Evolutionary conservation across 108 stramenopile species (phyloP).

Genomic region (Cyclotella sp.): DNA sequence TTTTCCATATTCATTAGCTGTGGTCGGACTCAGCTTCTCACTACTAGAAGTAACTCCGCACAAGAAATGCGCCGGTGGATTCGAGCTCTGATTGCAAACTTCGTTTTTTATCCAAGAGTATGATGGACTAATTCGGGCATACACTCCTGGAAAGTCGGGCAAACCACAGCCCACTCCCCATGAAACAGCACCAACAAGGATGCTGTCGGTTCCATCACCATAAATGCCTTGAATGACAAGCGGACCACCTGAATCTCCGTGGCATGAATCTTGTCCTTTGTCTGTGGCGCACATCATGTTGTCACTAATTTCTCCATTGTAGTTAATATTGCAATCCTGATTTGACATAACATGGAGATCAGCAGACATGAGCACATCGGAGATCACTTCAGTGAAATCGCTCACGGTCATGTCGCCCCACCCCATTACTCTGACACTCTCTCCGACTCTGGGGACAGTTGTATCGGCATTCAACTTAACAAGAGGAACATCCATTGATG

Average conservation of each 20-base stretch:
- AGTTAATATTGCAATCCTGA: constrained; percentile 42
- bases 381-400: constrained; percentile 5
- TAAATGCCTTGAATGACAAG: not conserved
- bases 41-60: no score
- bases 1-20: no score
- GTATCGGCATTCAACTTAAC: constrained; percentile 49
- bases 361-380: constrained; percentile 21
- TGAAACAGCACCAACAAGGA: constrained; percentile 16
- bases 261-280: constrained; percentile 36
- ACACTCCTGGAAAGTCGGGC: no score
- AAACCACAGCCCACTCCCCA: constrained; percentile 41
- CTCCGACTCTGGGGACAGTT: constrained; percentile 28
- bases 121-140: no score
- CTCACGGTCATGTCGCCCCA: constrained; percentile 42
- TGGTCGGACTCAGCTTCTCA: no score
- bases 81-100: no score
- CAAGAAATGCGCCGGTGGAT: not conserved
- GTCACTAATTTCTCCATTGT: constrained; percentile 27
- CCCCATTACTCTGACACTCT: constrained; percentile 59
- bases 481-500: constrained; percentile 10
- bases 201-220: not conserved
- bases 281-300: constrained; percentile 46
- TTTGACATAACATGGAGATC: constrained; percentile 40
- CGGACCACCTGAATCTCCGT: constrained; percentile 40
- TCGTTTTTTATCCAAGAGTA: constrained; percentile 55